Evolutionary conservation across 163 green algal genomes (phyloP).

Genomic region (Scenedesmus sp.): DNA sequence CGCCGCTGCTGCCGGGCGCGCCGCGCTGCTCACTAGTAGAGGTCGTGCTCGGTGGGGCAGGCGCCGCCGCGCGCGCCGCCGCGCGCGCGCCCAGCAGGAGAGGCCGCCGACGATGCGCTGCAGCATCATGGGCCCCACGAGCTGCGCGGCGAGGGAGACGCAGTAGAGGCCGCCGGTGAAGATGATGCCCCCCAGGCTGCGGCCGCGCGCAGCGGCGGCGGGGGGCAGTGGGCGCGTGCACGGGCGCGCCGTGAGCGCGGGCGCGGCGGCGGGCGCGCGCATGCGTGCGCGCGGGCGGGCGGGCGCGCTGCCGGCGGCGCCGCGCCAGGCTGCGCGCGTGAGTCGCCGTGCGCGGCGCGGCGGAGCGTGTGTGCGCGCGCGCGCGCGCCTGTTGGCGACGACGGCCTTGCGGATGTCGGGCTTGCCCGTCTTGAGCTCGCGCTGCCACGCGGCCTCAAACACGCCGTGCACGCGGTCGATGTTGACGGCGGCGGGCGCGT

Average conservation of each 20-base stretch:
- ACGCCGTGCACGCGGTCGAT: conserved; percentile 28
- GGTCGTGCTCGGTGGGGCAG: conserved; percentile 27
- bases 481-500: conserved; percentile 16
- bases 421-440: conserved; percentile 10
- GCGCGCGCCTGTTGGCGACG: conserved; percentile 25
- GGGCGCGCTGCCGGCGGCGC: too few relatives aligned
- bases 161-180: conserved; percentile 44
- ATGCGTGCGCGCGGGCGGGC: too few relatives aligned
- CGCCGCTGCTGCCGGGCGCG: neutral
- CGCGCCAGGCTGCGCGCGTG: too few relatives aligned
- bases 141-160: conserved; percentile 11
- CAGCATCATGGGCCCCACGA: conserved; percentile 48
- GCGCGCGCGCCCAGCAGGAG: conserved; percentile 30
- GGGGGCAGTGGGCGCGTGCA: too few relatives aligned
- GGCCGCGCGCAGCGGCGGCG: too few relatives aligned
- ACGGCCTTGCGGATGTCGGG: conserved; percentile 45
- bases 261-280: too few relatives aligned
- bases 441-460: conserved; percentile 46
- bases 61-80: neutral
- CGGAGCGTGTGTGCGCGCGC: too few relatives aligned
- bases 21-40: conserved; percentile 43
- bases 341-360: too few relatives aligned
- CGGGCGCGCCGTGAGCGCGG: too few relatives aligned
- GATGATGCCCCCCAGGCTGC: neutral
- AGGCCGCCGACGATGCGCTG: conserved; percentile 37